phyloP scores from a whole-genome alignment of 768 basidiomycete genomes.

The Suillus discolor region DNA sequence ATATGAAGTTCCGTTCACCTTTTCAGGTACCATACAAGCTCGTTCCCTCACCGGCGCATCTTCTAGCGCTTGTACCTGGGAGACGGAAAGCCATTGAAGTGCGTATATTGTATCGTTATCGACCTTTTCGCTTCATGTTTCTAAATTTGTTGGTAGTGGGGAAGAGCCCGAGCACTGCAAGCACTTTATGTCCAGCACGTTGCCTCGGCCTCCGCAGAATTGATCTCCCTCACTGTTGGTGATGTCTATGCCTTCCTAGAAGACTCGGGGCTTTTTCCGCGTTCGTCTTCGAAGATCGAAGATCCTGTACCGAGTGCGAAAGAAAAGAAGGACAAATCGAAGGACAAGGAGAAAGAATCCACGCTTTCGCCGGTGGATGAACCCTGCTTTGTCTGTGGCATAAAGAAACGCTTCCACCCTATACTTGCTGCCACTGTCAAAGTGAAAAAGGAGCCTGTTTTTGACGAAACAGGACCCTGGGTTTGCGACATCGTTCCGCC shows the following conservation, averaged over 20 bases:
- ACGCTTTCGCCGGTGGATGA: conserved; percentile 25
- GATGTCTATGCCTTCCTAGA: conserved; percentile 50
- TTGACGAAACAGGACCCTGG: conserved; percentile 15
- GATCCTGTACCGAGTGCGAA: conserved; percentile 12
- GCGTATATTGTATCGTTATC: conserved; percentile 13
- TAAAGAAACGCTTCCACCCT: conserved; percentile 30
- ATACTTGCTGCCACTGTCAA: conserved; percentile 15
- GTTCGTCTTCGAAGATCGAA: conserved; percentile 23
- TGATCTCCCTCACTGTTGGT: conserved; percentile 35
- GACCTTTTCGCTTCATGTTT: background rate
- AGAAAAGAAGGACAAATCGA: conserved; percentile 26
- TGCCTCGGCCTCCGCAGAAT: conserved; percentile 19
- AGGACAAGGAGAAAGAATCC: conserved; percentile 22
- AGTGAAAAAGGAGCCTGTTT: conserved; percentile 22
- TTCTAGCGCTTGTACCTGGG: conserved; percentile 40
- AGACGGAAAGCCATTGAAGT: conserved; percentile 54
- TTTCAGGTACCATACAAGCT: conserved; percentile 41
- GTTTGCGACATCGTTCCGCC: conserved; percentile 26
- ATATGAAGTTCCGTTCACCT: conserved; percentile 35
- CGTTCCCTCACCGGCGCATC: conserved; percentile 35
- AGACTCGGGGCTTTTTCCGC: conserved; percentile 41
- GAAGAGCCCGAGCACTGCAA: conserved; percentile 43
- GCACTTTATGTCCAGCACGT: conserved; percentile 38
- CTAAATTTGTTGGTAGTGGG: conserved; percentile 38
- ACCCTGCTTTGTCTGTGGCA: conserved; percentile 29